phyloP scores from a whole-genome alignment of 2,329 filamentous ascomycete genomes.

The Talaromyces pinophilus region DNA sequence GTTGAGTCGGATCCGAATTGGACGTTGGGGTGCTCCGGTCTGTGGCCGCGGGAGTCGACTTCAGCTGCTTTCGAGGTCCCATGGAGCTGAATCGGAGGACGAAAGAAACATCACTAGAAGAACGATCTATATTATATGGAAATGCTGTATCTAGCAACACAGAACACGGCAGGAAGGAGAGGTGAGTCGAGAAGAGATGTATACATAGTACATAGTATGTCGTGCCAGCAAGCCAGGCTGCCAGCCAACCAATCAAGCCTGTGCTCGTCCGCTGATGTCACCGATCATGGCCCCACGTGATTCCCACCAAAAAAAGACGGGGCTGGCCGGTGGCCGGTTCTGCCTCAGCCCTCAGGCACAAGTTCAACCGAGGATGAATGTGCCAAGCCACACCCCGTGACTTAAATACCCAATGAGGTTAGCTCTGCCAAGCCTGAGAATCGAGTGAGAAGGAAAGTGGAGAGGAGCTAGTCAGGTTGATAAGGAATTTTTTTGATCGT shows the following conservation, averaged over 20 bases:
- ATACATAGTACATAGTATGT: neutral
- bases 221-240: conserved; percentile 16
- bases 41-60: conserved; percentile 41
- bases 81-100: conserved; percentile 40
- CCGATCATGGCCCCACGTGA: conserved; percentile 20
- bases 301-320: neutral
- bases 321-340: too few relatives aligned
- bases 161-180: neutral
- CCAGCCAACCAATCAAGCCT: conserved; percentile 16
- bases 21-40: conserved; percentile 32
- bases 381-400: conserved; percentile 15
- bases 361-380: neutral
- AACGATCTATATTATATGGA: neutral
- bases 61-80: conserved; percentile 49
- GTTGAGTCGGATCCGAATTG: conserved; percentile 27
- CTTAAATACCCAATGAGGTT: neutral
- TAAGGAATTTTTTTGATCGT: conserved; percentile 22
- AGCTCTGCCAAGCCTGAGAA: conserved; percentile 19
- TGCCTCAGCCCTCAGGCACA: conserved; percentile 17
- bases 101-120: conserved; percentile 13
- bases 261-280: conserved; percentile 21
- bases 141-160: neutral
- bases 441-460: neutral
- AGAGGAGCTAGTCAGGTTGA: conserved; percentile 11
- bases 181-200: neutral